Evolutionary conservation across 1,284 basidiomycete species (phyloP).

Genomic region (Boletus holoroseus): DNA sequence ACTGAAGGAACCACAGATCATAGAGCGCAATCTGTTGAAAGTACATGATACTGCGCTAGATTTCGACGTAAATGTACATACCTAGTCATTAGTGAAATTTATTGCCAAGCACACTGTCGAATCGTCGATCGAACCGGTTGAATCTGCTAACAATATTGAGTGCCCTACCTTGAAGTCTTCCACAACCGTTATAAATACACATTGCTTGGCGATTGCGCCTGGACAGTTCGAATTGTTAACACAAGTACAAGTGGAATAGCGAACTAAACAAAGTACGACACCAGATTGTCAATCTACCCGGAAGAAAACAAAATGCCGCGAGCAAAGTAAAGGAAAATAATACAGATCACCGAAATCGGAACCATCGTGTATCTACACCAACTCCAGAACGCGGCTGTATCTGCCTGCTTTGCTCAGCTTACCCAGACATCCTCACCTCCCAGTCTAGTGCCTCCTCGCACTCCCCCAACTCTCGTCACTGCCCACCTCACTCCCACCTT

Average conservation of each 20-base stretch:
- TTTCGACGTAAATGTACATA: not conserved
- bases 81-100: not conserved
- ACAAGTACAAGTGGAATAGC: not conserved
- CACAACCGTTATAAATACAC: not conserved
- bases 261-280: not conserved
- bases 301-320: not conserved
- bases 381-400: not conserved
- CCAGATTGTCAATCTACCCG: not conserved
- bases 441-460: constrained; percentile 15
- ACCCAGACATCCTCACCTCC: not conserved
- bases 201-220: not conserved
- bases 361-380: not conserved
- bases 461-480: constrained; percentile 32
- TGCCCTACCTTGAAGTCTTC: too few relatives aligned
- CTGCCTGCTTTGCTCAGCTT: not conserved
- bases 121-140: not conserved
- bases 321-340: not conserved
- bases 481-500: constrained; percentile 24
- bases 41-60: constrained; percentile 1
- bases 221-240: not conserved
- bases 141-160: not conserved
- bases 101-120: not conserved
- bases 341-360: not conserved
- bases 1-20: not conserved
- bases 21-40: not conserved